These are phyloP conservation scores for Zygoascus ofunaensis DNA, from an alignment of 805 yeast species.

Conservation along the genomic window DNA sequence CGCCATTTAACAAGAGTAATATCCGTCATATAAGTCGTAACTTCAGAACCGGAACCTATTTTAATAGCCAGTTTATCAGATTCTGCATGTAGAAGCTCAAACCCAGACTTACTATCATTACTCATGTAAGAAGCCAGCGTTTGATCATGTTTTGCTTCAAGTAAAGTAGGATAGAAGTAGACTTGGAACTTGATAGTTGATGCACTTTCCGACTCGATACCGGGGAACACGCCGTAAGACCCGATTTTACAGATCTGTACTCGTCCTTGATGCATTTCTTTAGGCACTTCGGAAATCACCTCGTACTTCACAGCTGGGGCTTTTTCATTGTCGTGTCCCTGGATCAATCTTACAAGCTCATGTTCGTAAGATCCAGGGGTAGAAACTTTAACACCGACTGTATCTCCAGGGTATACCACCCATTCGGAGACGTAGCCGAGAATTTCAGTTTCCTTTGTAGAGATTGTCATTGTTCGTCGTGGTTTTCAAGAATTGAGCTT, in stretches of 20 bases:
- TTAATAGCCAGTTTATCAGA: background rate
- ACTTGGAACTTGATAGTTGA: background rate
- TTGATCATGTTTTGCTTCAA: background rate
- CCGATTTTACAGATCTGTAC: background rate
- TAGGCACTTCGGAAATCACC: background rate
- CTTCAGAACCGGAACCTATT: background rate
- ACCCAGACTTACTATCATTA: background rate
- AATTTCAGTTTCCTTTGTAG: background rate
- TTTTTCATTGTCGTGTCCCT: background rate
- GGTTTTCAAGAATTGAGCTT: too few species aligned
- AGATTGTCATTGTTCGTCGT: conserved; percentile 16
- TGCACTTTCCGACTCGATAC: background rate
- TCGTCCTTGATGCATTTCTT: background rate
- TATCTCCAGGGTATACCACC: background rate
- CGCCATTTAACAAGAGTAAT: background rate
- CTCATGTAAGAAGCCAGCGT: background rate
- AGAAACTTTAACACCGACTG: background rate
- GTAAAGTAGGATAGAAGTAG: background rate
- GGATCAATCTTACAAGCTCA: background rate
- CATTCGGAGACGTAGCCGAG: background rate
- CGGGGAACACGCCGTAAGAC: background rate
- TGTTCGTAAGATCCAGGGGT: background rate
- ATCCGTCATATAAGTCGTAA: background rate
- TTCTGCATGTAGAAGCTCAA: background rate
- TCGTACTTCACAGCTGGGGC: background rate